Base-by-base conservation (phyloP, 2,329 filamentous ascomycete species). In the Colletotrichum eleusines region DNA sequence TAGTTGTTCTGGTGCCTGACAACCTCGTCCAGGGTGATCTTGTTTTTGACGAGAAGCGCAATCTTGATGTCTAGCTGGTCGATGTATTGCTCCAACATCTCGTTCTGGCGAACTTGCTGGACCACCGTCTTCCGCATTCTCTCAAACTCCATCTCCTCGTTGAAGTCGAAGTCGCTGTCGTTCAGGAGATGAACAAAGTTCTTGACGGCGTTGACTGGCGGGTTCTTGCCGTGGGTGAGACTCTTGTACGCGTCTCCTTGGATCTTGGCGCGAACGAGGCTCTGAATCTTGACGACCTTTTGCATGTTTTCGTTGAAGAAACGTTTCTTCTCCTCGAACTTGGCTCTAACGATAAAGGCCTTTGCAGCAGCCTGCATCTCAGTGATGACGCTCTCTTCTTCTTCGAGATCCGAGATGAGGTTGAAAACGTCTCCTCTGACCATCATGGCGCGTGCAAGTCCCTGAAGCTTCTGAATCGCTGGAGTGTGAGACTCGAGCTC, bases 21-120 rank as follows among this genome's bases (percentile, higher is more conserved):
- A 35, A 99, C 96, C 82, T 99, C 97, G 78, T 99, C 96, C 5
- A 99, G 87, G 0, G 96, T 98, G 77, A 99, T 99, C 82, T 99
- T 99, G 88, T 99, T 99, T 87, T 98, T 98, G 76, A 99, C 96
- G 23, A 99, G 87, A 3, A 99, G 88, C 1, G 96, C 96, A 79
- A 99, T 99, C 84, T 99, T 99, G 85, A 99, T 97, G 78, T 99
- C 97, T 44, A 99, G 88, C 79, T 99, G 96, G 76, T 97, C 95
- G 75, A 99, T 97, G 78, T 99, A 99, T 79, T 98, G 94, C 82
- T 99, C 96, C 48, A 97, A 90, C 85, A 97, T 91, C 82, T 99
- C 96, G 77, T 99, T 99, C 76, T 98, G 95, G 58, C 95, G 92
- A 12, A 99, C 96, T 78, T 98, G 95, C 78, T 98, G 95, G 8